Base-by-base conservation (phyloP, 1,284 basidiomycete species). In the Sanghuangporus sanghuang region DNA sequence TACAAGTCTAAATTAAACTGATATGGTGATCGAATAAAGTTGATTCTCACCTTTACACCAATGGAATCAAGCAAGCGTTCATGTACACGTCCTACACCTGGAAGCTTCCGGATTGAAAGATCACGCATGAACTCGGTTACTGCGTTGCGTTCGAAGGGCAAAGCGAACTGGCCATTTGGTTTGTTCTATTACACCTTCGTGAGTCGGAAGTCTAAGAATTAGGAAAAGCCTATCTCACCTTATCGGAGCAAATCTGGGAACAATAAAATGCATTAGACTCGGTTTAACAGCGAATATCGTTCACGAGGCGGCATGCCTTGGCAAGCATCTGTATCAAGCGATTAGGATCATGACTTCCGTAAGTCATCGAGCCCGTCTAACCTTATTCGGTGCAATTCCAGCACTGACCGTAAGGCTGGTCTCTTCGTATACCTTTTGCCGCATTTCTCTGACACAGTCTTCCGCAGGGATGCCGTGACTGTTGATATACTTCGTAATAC, bases 371-470 rank as follows among this genome's bases (percentile, higher is more conserved):
- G 39, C 44, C 27, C 71, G 63, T 27, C 72, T 69, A 21, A 87
- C 91, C 80, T 87, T 91, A 71, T 92, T 96, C 0, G 94, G 89
- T 0, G 94, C 94, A 63, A 96, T 95, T 21, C 93, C 97, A 32
- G 95, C 95, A 68, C 93, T 96, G 60, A 95, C 94, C 3, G 96
- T 98, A 59, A 99, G 76, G 50, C 85, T 83, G 0, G 94, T 96
- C 74, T 90, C 88, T 23, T 79, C 78, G 65, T 86, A 81, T 1
- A 96, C 90, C 50, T 79, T 78, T 16, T 79, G 79, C 12, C 95
- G 84, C 76, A 98, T 89, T 67, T 90, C 79, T 55, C 82, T 76
- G 2, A 97, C 92, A 67, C 93, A 95, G 39, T 88, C 85, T 21
- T 86, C 85, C 0, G 89, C 83, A 0, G 81, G 80, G 62, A 95